Evolutionary conservation across 2,329 filamentous ascomycete genomes (phyloP), one percentile per base, ranked within the genome.

Genomic region (Aspergillaceae sp.): DNA sequence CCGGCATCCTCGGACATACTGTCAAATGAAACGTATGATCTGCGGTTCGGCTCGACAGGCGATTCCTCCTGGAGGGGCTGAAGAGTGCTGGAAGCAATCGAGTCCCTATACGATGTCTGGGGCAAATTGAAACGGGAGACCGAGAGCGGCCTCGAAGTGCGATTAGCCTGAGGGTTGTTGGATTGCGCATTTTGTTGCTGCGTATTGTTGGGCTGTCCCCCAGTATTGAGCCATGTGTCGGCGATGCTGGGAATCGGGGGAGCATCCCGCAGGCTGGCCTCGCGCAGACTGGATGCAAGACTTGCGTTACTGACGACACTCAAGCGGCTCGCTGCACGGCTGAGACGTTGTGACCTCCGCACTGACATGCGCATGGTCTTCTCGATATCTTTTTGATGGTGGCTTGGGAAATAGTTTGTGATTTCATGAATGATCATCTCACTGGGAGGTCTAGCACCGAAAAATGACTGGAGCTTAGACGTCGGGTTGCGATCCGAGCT

Each of bases 391-490:
- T 95, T 90, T 46, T 87, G 83, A 42, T 90, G 83, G 59, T 97
- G 91, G 60, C 94, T 89, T 0, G 92, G 92, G 75, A 98, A 98
- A 73, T 97, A 98, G 0, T 90, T 94, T 1, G 88, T 92, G 49
- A 98, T 74, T 63, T 98, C 92, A 26, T 92, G 94, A 28, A 91
- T 91, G 62, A 98, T 98, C 63, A 98, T 79, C 72, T 98, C 92
- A 70, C 91, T 97, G 1, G 92, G 92, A 11, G 92, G 92, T 56
- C 92, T 79, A 53, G 92, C 83, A 32, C 91, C 91, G 58, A 94
- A 92, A 68, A 97, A 97, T 53, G 70, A 71, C n/a, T 71, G 68
- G 10, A 73, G 51, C 47, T 68, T 72, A 26, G 65, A 61, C 41
- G 63, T 59, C 2, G 65, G 60, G 32, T 64, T 61, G n/a, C 60